These are phyloP conservation scores for Coemansia guatemalensis DNA, from an alignment of 192 early-diverging fungal genomes.

Conservation along the genomic window DNA sequence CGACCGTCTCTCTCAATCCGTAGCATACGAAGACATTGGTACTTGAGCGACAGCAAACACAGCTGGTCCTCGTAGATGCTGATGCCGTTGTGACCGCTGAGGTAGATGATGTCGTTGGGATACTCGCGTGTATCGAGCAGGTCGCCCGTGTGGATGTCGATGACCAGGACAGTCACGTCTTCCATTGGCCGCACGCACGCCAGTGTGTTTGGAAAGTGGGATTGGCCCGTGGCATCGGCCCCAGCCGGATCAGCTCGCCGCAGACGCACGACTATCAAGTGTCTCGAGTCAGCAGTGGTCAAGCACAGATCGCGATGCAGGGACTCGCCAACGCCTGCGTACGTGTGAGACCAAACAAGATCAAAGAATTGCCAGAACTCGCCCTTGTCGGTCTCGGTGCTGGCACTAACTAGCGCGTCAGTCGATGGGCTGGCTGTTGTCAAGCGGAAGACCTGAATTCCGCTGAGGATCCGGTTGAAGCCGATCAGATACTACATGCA, in stretches of 20 bases:
- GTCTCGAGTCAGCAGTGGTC: conserved; percentile 25
- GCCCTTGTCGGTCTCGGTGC: conserved; percentile 21
- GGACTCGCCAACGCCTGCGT: conserved; percentile 31
- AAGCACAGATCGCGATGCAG: conserved; percentile 52
- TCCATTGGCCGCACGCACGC: conserved; percentile 38
- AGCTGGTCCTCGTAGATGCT: conserved; percentile 42
- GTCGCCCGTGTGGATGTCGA: conserved; percentile 26
- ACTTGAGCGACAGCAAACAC: conserved; percentile 45
- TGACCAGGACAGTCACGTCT: conserved; percentile 42
- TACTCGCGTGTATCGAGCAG: conserved; percentile 43
- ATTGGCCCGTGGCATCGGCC: neutral
- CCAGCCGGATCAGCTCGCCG: conserved; percentile 10
- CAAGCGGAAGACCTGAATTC: conserved; percentile 39
- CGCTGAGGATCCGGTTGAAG: conserved; percentile 40
- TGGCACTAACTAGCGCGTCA: conserved; percentile 20
- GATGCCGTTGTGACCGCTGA: conserved; percentile 48
- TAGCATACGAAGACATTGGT: conserved; percentile 50
- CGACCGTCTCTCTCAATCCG: conserved; percentile 28
- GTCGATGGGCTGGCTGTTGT: conserved; percentile 25
- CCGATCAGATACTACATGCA: conserved; percentile 38
- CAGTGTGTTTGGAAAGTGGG: conserved; percentile 25
- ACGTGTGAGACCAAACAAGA: conserved; percentile 40
- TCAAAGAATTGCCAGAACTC: conserved; percentile 49
- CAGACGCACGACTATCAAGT: conserved; percentile 35
- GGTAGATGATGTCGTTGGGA: conserved; percentile 37